Conservation (phyloP, 345 rosid genomes). For the Draba incana region DNA sequence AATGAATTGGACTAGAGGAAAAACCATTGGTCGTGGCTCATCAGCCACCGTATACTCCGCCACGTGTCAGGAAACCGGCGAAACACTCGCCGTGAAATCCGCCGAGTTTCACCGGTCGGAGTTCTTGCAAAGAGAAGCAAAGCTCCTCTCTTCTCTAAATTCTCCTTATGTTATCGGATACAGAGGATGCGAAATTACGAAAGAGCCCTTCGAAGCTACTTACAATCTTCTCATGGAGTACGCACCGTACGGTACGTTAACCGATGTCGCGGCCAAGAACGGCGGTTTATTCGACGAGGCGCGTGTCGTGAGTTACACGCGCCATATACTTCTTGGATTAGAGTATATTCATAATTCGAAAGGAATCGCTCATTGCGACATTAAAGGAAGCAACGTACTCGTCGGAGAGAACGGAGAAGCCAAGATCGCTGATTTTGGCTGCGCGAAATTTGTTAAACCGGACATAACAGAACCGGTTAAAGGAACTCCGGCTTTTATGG, state of each 20-base stretch:
- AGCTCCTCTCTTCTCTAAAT: constrained; percentile 50
- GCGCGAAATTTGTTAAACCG: constrained; percentile 52
- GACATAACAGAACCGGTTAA: constrained; percentile 40
- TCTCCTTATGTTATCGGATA: constrained; percentile 60
- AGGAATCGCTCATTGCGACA: constrained; percentile 74
- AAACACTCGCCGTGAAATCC: constrained; percentile 68
- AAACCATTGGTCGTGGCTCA: constrained; percentile 67
- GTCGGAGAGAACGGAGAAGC: constrained; percentile 54
- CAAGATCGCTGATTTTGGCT: constrained; percentile 77
- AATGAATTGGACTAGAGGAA: constrained; percentile 78
- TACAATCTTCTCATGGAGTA: constrained; percentile 76
- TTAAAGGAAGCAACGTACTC: constrained; percentile 68
- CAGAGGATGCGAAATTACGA: constrained; percentile 59
- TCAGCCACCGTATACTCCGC: constrained; percentile 72
- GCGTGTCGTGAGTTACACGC: constrained; percentile 47
- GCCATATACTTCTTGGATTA: constrained; percentile 60
- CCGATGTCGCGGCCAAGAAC: constrained; percentile 41
- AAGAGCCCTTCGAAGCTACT: constrained; percentile 42
- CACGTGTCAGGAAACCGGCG: constrained; percentile 45
- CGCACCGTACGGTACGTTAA: constrained; percentile 57
- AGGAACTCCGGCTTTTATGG: constrained; percentile 81
- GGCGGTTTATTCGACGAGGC: constrained; percentile 54
- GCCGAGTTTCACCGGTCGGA: constrained; percentile 47
- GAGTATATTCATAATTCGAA: constrained; percentile 56
- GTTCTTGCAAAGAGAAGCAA: constrained; percentile 58